Base-by-base conservation (phyloP, 345 rosid genomes). In the Carallia pectinifolia region DNA sequence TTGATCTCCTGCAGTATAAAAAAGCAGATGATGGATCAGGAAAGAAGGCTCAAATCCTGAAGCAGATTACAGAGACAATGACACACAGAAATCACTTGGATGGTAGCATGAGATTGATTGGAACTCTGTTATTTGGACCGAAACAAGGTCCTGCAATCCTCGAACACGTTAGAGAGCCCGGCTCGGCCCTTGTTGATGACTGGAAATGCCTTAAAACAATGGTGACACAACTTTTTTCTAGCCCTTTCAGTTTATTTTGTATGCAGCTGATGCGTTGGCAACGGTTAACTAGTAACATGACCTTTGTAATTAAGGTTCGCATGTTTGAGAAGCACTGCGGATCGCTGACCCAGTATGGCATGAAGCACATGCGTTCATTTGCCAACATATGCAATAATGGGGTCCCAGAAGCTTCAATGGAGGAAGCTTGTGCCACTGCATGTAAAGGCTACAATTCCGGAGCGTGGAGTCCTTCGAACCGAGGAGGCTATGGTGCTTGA, bases 321-420 rank as follows among this genome's bases (percentile, higher is more conserved):
- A 15, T 77, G 31, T 94, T 91, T 31, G 98, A 94, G 72, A 81
- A 65, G 39, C 85, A 81, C 29, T 91, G 98, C 13, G 97, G 97
- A 27, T 88, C 89, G 1, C 81, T 94, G 61, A 90, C 95, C 16
- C 96, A 90, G 69, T 94, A 94, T 67, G 98, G 97, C n/a, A 89
- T 94, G 97, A 94, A 88, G 79, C 97, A 91, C 79, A 94, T 87
- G 96, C 83, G 98, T 17, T 90, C 87, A 38, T 92, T 95, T 68
- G 97, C 99, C 37, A 95, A 95, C 69, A 76, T 89, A 17, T 92
- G 99, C 84, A 92, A 92, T 76, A 71, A 70, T 1, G 87, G 88
- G 5, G 77, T 87, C 39, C 61, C 92, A 0, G 73, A 54, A 37
- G 82, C 79, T 40, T 31, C 71, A 2, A 75, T 90, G 96, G 92